Evolutionary conservation across 2,329 filamentous ascomycete genomes (phyloP).

Genomic region (Epichloe gansuensis): DNA sequence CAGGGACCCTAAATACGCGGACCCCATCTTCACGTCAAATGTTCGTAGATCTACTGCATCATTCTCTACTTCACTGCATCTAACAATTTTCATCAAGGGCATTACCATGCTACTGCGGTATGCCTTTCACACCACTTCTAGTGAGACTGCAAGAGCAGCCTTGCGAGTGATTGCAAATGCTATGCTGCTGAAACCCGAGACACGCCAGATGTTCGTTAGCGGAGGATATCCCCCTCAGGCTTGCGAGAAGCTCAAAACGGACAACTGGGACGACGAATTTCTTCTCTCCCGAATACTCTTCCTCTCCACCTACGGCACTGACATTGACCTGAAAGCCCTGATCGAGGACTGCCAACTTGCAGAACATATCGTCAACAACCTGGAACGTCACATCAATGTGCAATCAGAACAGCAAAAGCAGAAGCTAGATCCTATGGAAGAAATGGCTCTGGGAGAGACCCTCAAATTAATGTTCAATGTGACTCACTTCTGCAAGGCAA

Average conservation of each 20-base stretch:
- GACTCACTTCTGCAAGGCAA: constrained; percentile 56
- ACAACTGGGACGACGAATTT: constrained; percentile 76
- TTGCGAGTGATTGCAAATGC: constrained; percentile 74
- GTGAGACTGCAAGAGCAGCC: constrained; percentile 57
- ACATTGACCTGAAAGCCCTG: constrained; percentile 35
- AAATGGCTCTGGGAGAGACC: constrained; percentile 71
- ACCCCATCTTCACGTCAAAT: constrained; percentile 71
- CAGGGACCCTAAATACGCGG: constrained; percentile 56
- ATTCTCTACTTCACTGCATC: not conserved
- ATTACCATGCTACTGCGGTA: constrained; percentile 59
- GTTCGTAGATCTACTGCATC: constrained; percentile 29
- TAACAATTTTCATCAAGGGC: constrained; percentile 39
- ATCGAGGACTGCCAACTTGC: constrained; percentile 27
- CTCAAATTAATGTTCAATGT: constrained; percentile 85
- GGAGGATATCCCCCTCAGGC: constrained; percentile 47
- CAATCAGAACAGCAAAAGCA: constrained; percentile 18
- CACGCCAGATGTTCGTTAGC: constrained; percentile 19
- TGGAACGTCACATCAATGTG: constrained; percentile 53
- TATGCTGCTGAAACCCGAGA: constrained; percentile 42
- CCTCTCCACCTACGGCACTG: constrained; percentile 36
- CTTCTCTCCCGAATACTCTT: constrained; percentile 38
- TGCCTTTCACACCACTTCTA: constrained; percentile 55
- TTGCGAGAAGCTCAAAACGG: constrained; percentile 58
- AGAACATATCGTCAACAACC: constrained; percentile 53
- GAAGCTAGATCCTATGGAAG: constrained; percentile 46